Evolutionary conservation across 2,329 filamentous ascomycete genomes (phyloP).

Genomic region (Cercospora nicotianae): DNA sequence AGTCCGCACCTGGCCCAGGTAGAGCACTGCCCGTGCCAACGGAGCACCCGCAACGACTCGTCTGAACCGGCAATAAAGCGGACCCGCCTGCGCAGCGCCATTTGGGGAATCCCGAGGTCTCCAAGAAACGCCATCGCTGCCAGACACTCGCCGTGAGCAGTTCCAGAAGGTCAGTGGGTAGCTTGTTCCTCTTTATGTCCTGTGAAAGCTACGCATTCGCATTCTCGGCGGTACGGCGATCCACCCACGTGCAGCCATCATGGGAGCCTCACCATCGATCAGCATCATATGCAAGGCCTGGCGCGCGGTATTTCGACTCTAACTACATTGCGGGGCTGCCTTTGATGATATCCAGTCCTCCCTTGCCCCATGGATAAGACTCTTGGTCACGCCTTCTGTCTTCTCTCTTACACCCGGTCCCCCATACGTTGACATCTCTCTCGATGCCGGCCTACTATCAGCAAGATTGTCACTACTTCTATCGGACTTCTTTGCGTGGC

Average conservation of each 20-base stretch:
- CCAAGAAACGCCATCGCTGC: not conserved
- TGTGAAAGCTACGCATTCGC: not conserved
- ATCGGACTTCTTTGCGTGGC: slow-evolving; percentile 82
- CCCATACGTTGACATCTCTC: slow-evolving; percentile 9
- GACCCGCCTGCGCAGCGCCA: slow-evolving; percentile 10
- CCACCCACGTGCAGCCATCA: slow-evolving; percentile 15
- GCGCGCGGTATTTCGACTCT: not conserved
- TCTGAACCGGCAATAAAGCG: slow-evolving; percentile 6
- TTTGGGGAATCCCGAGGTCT: slow-evolving; percentile 7
- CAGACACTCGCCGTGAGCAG: slow-evolving; percentile 1
- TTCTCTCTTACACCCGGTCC: slow-evolving; percentile 8
- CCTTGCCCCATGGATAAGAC: slow-evolving; percentile 22
- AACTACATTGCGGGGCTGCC: slow-evolving; percentile 15
- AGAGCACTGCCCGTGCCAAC: slow-evolving; percentile 3
- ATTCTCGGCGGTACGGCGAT: slow-evolving; percentile 24
- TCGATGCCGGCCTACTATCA: slow-evolving; percentile 76
- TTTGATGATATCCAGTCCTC: slow-evolving; percentile 10
- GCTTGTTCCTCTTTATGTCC: slow-evolving; percentile 5
- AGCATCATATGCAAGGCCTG: slow-evolving; percentile 12
- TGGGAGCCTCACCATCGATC: slow-evolving; percentile 15
- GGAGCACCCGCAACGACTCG: slow-evolving; percentile 5
- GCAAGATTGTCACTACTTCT: slow-evolving; percentile 91
- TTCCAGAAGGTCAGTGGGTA: slow-evolving; percentile 25
- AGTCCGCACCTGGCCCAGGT: slow-evolving; percentile 21
- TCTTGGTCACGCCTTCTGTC: not conserved